phyloP scores from a whole-genome alignment of 2,329 filamentous ascomycete genomes.

The Microsporum audouinii region DNA sequence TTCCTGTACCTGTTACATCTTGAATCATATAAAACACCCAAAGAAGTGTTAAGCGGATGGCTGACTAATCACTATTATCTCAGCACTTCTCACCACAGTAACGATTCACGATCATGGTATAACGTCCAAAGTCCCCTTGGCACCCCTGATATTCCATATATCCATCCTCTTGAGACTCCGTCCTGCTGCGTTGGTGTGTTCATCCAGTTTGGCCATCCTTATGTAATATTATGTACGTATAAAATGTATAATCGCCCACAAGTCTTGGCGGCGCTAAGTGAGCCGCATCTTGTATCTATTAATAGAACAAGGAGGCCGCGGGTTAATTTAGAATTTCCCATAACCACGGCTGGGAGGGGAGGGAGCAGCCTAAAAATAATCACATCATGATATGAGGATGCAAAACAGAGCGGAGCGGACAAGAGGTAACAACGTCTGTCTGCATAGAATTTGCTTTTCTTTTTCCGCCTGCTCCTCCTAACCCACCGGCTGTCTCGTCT shows the following conservation, averaged over 20 bases:
- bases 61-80: too few relatives aligned
- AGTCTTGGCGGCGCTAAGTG: constrained; percentile 2
- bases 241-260: not conserved
- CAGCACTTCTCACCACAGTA: too few relatives aligned
- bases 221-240: too few relatives aligned
- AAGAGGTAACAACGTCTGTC: not conserved
- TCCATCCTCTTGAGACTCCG: too few relatives aligned
- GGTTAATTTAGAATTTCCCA: not conserved
- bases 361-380: constrained; percentile 2
- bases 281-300: not conserved
- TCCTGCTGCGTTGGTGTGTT: too few relatives aligned
- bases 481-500: not conserved
- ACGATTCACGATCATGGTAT: too few relatives aligned
- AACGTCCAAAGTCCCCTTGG: too few relatives aligned
- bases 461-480: not conserved
- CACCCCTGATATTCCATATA: too few relatives aligned
- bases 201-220: too few relatives aligned
- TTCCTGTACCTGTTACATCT: too few relatives aligned
- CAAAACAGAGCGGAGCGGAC: not conserved
- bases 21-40: too few relatives aligned
- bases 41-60: too few relatives aligned
- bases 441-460: not conserved
- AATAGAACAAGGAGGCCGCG: not conserved
- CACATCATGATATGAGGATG: not conserved
- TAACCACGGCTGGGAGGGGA: not conserved